Evolutionary conservation across 495 filamentous ascomycete species (phyloP), one percentile per base, ranked within the genome.

Genomic region (Trichoderma orchidacearum): DNA sequence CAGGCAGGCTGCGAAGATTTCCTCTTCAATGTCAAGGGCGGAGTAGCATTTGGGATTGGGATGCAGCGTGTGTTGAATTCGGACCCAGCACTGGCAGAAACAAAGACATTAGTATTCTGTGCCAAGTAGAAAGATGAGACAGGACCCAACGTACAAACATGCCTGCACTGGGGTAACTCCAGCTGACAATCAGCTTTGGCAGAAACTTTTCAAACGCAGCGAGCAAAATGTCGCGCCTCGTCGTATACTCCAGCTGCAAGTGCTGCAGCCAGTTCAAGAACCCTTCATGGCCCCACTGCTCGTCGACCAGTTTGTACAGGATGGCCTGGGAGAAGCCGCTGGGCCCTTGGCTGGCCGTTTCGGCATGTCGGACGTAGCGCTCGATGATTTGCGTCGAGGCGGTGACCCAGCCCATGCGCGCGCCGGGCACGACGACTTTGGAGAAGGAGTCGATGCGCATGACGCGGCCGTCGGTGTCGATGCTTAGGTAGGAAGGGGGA

Each of bases 191-290:
- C 51, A 87, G 84, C 27, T 66, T 67, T 0, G 92, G 93, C 55
- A 98, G 69, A 58, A 84, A 80, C 62, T 78, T 77, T 70, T 95
- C 90, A 61, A 90, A 96, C 0, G 93, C 89, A 29, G 77, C 75
- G 15, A 95, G 73, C 53, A 98, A 76, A 13, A 80, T 75, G 62
- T 96, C 79, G 31, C 93, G 71, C 34, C 91, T 79, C 58, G 71
- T 67, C n/a, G 91, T 92, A 63, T 98, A 98, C 66, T 89, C 79
- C 66, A 84, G 65, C n/a, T 89, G 79, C 53, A 98, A 67, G 62
- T 87, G 72, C 61, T 94, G 87, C 66, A 98, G 70, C 93, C 93
- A 97, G 61, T 87, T 77, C 11, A 98, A 63, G 65, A 87, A 98
- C 0, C 94, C 93, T 15, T 75, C 72, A 65, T 98, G 93, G 28